phyloP scores from a whole-genome alignment of 495 filamentous ascomycete species.

The Penicillium angulare region DNA sequence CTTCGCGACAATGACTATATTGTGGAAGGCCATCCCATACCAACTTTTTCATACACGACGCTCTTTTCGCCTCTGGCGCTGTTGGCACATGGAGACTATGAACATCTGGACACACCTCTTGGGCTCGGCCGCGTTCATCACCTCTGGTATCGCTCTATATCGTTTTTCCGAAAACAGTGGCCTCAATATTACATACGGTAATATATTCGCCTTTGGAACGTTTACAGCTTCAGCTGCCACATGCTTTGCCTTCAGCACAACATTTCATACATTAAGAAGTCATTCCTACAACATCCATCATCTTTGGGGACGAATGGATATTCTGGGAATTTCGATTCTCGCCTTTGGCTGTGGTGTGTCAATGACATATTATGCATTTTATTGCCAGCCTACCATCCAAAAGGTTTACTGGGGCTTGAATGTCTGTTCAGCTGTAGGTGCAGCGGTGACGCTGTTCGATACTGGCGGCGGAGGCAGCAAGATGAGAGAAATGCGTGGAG shows the following conservation, averaged over 20 bases:
- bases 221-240: conserved; percentile 10
- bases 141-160: not conserved
- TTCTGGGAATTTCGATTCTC: conserved; percentile 12
- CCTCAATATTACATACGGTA: not conserved
- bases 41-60: conserved; percentile 13
- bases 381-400: conserved; percentile 7
- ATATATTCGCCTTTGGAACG: conserved; percentile 8
- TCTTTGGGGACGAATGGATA: conserved; percentile 13
- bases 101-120: conserved; percentile 18
- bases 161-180: not conserved
- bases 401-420: conserved; percentile 4
- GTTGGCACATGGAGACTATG: conserved; percentile 19
- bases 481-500: conserved; percentile 13
- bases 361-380: conserved; percentile 16
- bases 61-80: conserved; percentile 15
- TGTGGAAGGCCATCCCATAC: conserved; percentile 14
- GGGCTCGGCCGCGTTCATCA: conserved; percentile 8
- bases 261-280: conserved; percentile 13
- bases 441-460: conserved; percentile 9
- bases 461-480: conserved; percentile 12
- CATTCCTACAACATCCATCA: conserved; percentile 15
- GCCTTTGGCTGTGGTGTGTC: conserved; percentile 9
- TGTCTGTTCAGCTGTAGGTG: conserved; percentile 3
- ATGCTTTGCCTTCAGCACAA: conserved; percentile 7
- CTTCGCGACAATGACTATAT: conserved; percentile 19